These are phyloP conservation scores for Chaetomium olivaceum DNA, from an alignment of 2,329 filamentous ascomycete species.

Conservation along the genomic window DNA sequence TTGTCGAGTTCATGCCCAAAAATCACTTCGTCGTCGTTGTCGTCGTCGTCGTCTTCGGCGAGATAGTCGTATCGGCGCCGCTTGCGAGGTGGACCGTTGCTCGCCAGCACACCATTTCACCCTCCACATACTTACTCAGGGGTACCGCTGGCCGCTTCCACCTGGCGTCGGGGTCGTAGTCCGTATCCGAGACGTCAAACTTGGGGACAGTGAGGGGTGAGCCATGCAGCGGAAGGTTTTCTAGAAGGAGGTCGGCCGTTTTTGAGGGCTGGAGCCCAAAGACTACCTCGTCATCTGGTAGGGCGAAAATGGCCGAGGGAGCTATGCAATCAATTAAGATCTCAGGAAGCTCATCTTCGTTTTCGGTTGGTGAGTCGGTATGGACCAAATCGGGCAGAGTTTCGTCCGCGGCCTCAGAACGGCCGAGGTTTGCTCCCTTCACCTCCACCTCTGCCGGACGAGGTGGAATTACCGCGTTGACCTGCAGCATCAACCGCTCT, in stretches of 20 bases:
- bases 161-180: conserved; percentile 65
- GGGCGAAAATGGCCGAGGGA: conserved; percentile 78
- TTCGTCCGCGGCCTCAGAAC: conserved; percentile 43
- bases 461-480: conserved; percentile 57
- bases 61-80: conserved; percentile 80
- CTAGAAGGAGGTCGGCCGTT: conserved; percentile 72
- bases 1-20: conserved; percentile 38
- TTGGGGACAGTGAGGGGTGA: conserved; percentile 61
- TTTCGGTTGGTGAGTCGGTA: conserved; percentile 55
- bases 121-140: conserved; percentile 82
- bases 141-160: conserved; percentile 79
- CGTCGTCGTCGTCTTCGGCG: conserved; percentile 63
- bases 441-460: conserved; percentile 30
- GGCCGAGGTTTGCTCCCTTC: conserved; percentile 34
- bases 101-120: conserved; percentile 72
- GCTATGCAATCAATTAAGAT: conserved; percentile 50
- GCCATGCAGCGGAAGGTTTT: conserved; percentile 79
- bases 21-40: conserved; percentile 43
- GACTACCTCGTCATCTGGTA: conserved; percentile 79
- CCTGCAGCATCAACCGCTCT: conserved; percentile 67
- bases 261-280: conserved; percentile 75
- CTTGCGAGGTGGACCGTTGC: conserved; percentile 68
- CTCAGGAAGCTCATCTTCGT: conserved; percentile 43
- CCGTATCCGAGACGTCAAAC: conserved; percentile 57
- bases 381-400: conserved; percentile 69